Conservation (phyloP, 2,329 filamentous ascomycete species). For the Ophiostoma australiae region DNA sequence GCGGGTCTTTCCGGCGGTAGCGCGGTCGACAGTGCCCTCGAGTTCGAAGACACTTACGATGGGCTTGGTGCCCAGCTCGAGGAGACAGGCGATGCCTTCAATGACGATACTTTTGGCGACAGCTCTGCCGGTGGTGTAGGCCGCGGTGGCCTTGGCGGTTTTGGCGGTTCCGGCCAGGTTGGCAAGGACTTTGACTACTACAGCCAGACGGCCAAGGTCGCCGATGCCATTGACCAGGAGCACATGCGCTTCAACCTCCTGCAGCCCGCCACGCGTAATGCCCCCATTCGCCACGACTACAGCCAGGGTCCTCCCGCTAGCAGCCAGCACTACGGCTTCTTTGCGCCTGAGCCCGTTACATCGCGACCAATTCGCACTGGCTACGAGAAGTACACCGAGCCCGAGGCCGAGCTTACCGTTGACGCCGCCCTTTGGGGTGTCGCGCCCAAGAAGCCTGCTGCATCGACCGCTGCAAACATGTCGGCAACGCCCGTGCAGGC, state of each 20-base stretch:
- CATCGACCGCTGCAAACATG: constrained; percentile 26
- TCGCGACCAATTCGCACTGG: constrained; percentile 67
- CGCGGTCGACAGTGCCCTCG: constrained; percentile 56
- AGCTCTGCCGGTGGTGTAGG: constrained; percentile 26
- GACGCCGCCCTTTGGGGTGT: constrained; percentile 91
- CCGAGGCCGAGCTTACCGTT: constrained; percentile 83
- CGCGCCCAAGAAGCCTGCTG: constrained; percentile 52
- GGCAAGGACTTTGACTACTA: constrained; percentile 18
- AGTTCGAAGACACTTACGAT: constrained; percentile 98
- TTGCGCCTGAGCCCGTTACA: constrained; percentile 26
- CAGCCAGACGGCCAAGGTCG: constrained; percentile 48
- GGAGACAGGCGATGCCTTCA: constrained; percentile 89
- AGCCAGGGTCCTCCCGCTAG: constrained; percentile 24
- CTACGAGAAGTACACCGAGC: constrained; percentile 88
- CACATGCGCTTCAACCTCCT: constrained; percentile 77
- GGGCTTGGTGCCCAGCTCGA: constrained; percentile 86
- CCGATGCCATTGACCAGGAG: constrained; percentile 83
- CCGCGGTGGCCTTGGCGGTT: not conserved
- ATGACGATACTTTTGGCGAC: constrained; percentile 88
- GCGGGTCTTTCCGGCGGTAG: constrained; percentile 66
- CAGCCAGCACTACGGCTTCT: constrained; percentile 29
- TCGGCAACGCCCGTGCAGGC: constrained; percentile 11
- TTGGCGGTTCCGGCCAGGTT: constrained; percentile 32
- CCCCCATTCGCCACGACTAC: constrained; percentile 29
- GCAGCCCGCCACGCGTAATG: constrained; percentile 52